Evolutionary conservation across 495 filamentous ascomycete species (phyloP).

Genomic region (Aspergillus wentii): DNA sequence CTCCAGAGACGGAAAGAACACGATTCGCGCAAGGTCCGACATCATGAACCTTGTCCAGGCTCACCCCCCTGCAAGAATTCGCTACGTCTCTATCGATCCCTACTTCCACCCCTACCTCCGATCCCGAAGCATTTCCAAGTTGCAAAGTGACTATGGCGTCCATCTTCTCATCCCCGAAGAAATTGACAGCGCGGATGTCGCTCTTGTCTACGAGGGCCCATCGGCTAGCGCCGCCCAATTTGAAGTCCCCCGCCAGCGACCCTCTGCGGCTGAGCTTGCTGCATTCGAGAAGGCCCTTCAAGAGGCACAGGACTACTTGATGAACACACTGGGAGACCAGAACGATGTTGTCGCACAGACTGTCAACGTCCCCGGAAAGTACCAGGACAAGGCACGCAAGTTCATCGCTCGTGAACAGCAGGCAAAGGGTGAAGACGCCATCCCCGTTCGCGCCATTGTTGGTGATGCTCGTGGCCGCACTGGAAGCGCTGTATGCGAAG

Average conservation of each 20-base stretch:
- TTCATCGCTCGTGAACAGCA: slow-evolving; percentile 76
- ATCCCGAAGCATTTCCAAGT: slow-evolving; percentile 53
- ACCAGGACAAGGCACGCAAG: slow-evolving; percentile 71
- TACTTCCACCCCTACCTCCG: slow-evolving; percentile 81
- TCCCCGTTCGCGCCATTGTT: slow-evolving; percentile 67
- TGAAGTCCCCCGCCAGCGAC: slow-evolving; percentile 61
- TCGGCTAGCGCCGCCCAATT: slow-evolving; percentile 51
- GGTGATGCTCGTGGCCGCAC: slow-evolving; percentile 33
- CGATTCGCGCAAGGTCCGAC: slow-evolving; percentile 72
- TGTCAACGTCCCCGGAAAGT: slow-evolving; percentile 71
- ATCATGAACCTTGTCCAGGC: slow-evolving; percentile 74
- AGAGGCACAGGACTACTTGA: slow-evolving; percentile 67
- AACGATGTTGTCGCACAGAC: slow-evolving; percentile 59
- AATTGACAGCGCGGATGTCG: slow-evolving; percentile 57
- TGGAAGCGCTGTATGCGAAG: slow-evolving; percentile 42
- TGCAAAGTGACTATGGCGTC: slow-evolving; percentile 73
- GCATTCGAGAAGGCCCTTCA: slow-evolving; percentile 64
- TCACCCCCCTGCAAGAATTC: slow-evolving; percentile 72
- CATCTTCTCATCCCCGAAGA: slow-evolving; percentile 70
- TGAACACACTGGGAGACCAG: slow-evolving; percentile 65
- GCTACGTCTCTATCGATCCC: slow-evolving; percentile 67
- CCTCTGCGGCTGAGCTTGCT: slow-evolving; percentile 53
- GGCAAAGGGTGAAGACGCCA: slow-evolving; percentile 54
- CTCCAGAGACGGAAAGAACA: slow-evolving; percentile 76
- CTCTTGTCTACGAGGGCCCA: slow-evolving; percentile 80